Base-by-base conservation (phyloP, 2,329 filamentous ascomycete species). In the Alternaria sp. region DNA sequence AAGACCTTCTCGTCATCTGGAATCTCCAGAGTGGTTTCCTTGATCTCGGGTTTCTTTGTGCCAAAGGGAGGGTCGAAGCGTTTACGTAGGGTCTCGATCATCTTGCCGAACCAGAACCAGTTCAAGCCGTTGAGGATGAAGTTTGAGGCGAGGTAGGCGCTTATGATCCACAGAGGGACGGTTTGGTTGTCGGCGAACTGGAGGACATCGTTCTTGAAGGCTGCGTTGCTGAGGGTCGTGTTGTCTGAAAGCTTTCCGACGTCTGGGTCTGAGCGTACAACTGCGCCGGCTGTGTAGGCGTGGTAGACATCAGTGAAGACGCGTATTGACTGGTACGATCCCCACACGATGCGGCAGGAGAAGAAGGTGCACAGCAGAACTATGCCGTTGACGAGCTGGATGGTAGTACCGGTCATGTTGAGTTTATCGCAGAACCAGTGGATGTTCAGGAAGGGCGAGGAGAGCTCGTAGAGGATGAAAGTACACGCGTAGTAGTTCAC, bases 401-500 rank as follows among this genome's bases (percentile, higher is more conserved):
- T 79, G 54, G 83, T 84, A 20, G 89, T 89, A 36, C 92, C 92
- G 0, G 92, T 95, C 84, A 93, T 89, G 72, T 88, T 86, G 60
- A 94, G 82, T 82, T 96, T 96, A 80, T 96, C 92, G 80, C 91
- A 92, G 82, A 95, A 95, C 92, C 92, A 96, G 83, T 96, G 92
- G 75, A 94, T 86, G 76, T 96, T 96, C 59, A 95, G 85, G 79
- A 95, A 94, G 8, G 92, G 92, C 5, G 90, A 91, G 27, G 91
- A 94, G 40, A 96, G 86, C 79, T 96, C 92, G 86, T 93, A 96
- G 60, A 95, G 89, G 72, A 96, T 92, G 79, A 96, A 96, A 61
- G 88, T 87, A 58, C 86, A 86, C 58, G 87, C 90, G 79, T 95
- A 96, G 82, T 89, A 94, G 82, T 94, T 94, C 66, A 94, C 85